Conservation (phyloP, 1,284 basidiomycete species). For the Chalciporus sp. region DNA sequence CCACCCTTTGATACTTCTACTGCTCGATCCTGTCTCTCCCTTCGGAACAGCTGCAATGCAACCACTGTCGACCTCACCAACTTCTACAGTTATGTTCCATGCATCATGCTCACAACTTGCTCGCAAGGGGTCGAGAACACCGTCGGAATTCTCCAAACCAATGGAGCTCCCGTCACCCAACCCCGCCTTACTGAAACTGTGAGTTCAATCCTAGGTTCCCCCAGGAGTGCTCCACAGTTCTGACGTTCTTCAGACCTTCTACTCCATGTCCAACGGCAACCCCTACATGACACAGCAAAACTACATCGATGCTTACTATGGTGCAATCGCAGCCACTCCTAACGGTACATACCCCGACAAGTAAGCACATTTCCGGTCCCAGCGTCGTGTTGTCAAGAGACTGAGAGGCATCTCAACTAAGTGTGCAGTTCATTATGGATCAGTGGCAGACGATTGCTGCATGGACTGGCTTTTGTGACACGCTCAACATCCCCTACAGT, state of each 20-base stretch:
- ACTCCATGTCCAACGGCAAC: slow-evolving; percentile 21
- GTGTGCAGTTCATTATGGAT: slow-evolving; percentile 4
- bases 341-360: slow-evolving; percentile 15
- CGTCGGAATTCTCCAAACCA: slow-evolving; percentile 2
- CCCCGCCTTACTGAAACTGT: slow-evolving; percentile 18
- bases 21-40: slow-evolving; percentile 17
- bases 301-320: slow-evolving; percentile 24
- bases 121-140: not conserved
- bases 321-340: slow-evolving; percentile 19
- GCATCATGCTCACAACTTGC: slow-evolving; percentile 23
- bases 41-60: slow-evolving; percentile 23
- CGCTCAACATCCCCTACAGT: slow-evolving; percentile 18
- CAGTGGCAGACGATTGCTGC: slow-evolving; percentile 23
- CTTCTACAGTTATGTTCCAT: slow-evolving; percentile 18
- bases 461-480: slow-evolving; percentile 24
- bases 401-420: not conserved
- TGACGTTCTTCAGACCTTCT: slow-evolving; percentile 12
- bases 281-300: slow-evolving; percentile 23
- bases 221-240: not conserved
- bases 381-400: not conserved
- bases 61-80: slow-evolving; percentile 18
- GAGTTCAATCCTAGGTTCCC: not conserved
- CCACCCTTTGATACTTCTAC: not conserved
- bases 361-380: slow-evolving; percentile 5
- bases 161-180: slow-evolving; percentile 15